Evolutionary conservation across 371 early-diverging fungal species (phyloP), one percentile per base, ranked within the genome.

Genomic region (Mortierella sp.): DNA sequence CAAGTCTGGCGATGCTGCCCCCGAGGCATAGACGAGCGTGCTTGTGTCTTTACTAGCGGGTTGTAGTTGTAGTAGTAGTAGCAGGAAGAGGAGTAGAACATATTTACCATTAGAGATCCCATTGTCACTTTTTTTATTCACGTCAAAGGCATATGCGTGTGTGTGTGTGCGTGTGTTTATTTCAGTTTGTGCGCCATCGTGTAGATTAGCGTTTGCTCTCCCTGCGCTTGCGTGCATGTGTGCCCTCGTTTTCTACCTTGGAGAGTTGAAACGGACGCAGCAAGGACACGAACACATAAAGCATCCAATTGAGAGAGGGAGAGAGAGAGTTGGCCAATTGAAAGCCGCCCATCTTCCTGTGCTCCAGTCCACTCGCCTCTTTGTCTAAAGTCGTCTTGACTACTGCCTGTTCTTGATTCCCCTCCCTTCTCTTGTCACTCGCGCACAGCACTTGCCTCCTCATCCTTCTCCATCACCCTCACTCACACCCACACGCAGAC

Each of bases 1-100:
- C 54, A 86, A 86, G 65, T 86, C 82, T n/a, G 76, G 75, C 27
- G 76, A 80, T 38, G 65, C 65, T 38, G 10, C 65, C 10, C 65
- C 38, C 27, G 76, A 76, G 71, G 70, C 43, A 41, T 70, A 83
- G 72, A 74, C 74, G 27, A 44, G 35, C n/a, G 63, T 51, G 51
- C 21, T 51, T 51, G 51, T 21, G 21, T 21, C 51, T 51, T 51
- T 51, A 29, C 4, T 10, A 60, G 32, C 32, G 0, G 0, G 32
- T 60, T 16, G 60, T 16, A 5, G 49, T 16, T 14, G 18, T 49
- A 58, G 71, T 35, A 16, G 70, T 41, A 35, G 58, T n/a, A 58
- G 46, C 8, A 44, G 12, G 3, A 55, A 18, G 32, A 44, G 44
- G 44, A 43, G 38, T 51, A 55, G 75, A 74, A 44, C 49, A 74